Evolutionary conservation across 768 basidiomycete species (phyloP).

Genomic region (Cystobasidiopsis lactophilus): DNA sequence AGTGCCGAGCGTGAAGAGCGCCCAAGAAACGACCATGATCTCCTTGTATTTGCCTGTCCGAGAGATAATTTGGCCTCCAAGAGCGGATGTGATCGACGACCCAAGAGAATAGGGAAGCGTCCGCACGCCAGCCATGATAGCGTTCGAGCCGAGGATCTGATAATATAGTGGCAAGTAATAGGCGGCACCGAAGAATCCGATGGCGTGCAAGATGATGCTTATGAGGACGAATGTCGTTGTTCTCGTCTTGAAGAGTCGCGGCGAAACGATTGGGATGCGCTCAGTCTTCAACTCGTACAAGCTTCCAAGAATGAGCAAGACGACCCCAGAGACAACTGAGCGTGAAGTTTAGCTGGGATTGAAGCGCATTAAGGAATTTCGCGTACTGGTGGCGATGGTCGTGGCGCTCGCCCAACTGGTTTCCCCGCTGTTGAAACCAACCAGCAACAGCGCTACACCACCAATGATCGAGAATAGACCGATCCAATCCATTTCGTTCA

Average conservation of each 20-base stretch:
- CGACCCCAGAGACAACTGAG: no score
- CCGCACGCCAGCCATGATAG: conserved; percentile 15
- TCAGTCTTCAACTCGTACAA: conserved; percentile 20
- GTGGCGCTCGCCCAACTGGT: conserved; percentile 9
- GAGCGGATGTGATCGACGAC: conserved; percentile 9
- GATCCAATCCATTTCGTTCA: conserved; percentile 25
- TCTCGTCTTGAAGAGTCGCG: conserved; percentile 22
- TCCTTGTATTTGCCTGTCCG: conserved; percentile 7
- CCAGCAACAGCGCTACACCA: conserved; percentile 22
- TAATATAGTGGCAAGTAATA: conserved; percentile 11
- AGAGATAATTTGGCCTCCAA: conserved; percentile 10
- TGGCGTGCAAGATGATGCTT: conserved; percentile 12
- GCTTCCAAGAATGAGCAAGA: no score
- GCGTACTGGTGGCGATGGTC: conserved; percentile 17
- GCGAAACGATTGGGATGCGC: conserved; percentile 25
- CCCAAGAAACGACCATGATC: conserved; percentile 3
- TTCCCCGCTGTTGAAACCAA: conserved; percentile 22
- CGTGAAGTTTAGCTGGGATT: no score
- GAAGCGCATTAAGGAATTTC: conserved; percentile 12
- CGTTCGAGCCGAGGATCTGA: conserved; percentile 11
- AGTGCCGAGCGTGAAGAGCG: conserved; percentile 2
- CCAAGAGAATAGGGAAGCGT: conserved; percentile 19
- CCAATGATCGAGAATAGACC: conserved; percentile 25
- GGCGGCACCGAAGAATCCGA: conserved; percentile 13
- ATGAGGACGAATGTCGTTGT: conserved; percentile 13